Evolutionary conservation across 83 land plant species (phyloP), one percentile per base, ranked within the genome.

Genomic region (Diphasiastrum complanatum): DNA sequence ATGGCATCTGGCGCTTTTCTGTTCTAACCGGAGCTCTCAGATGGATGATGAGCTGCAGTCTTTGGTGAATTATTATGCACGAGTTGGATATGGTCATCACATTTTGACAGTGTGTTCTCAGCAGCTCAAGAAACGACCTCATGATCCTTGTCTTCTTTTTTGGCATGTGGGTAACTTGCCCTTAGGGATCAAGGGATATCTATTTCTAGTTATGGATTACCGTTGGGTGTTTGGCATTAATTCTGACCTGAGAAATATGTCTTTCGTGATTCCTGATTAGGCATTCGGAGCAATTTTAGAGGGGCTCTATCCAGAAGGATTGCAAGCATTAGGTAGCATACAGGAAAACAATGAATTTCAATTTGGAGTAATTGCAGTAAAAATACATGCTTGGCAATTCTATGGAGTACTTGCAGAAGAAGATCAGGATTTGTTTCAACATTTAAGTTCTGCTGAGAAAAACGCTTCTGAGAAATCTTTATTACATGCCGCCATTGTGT

Each of bases 41-140:
- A 65, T 65, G 68, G 68, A 18, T 19, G 68, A 65, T 32, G 68
- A 65, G 33, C 20, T 65, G 24, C 68, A 65, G 14, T 43, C 38
- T 24, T 51, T 55, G 35, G 59, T 65, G 56, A 34, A 51, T 36
- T 65, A 65, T 47, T 65, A 65, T 52, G 68, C 43, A 25, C 60
- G 61, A 6, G 31, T 65, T 24, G 68, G 68, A 1, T 65, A 51
- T 52, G 68, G 68, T 12, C 68, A 65, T 36, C 68, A 65, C 30
- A 52, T 65, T 37, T 59, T 51, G 29, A 52, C 14, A 34, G 35
- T 6, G 27, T 65, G 68, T 40, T 2, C 61, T 16, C 56, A 65
- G 3, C 68, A 52, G 11, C 68, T 65, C 29, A 36, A 46, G 34
- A 65, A 65, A 33, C 45, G 68, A 6, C 68, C 68, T 11, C 56